Evolutionary conservation across 768 basidiomycete species (phyloP), one percentile per base, ranked within the genome.

Genomic region (Tricholoma sp.): DNA sequence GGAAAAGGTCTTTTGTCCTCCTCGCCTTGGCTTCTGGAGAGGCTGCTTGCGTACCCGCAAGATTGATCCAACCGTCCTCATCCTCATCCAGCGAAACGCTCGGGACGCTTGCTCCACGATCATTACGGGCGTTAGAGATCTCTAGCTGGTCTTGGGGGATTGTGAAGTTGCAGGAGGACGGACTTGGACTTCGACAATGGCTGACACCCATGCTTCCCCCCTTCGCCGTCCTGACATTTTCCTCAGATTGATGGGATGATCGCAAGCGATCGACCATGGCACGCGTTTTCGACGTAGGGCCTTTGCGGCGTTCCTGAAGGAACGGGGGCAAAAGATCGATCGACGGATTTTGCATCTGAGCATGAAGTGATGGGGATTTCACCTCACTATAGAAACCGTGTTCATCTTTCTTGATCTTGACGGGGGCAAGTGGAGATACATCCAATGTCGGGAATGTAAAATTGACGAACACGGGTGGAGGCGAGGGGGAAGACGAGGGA

Each of bases 261-360:
- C 81, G 76, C 39, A 85, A 65, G 34, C 76, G 74, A 59, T 85
- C 83, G 31, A 85, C 80, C 41, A 85, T 80, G 59, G 81, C 78
- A 11, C 84, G 76, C 17, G 84, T 85, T 62, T 78, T 79, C 18
- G 83, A 85, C 32, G 73, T 64, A 18, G 80, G 73, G 10, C 71
- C 68, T 44, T 73, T 75, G 29, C 69, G 72, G 15, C 72, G 72
- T 41, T 78, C 76, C 47, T 78, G 74, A 28, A 83, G 68, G 67
- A 82, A 82, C 7, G 78, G 70, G 0, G 81, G 80, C 20, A 84
- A 70, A 50, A 79, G 69, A 5, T 69, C 65, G 20, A 67, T 63
- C n/a, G 71, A 63, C 6, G 68, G 61, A 57, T 66, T 66, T 41
- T 61, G 65, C 57, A 59, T 57, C 41, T 66, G 68, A 28, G 69